These are phyloP conservation scores for Suhomyces prunicola DNA, from an alignment of 805 yeast genomes.

Conservation along the genomic window DNA sequence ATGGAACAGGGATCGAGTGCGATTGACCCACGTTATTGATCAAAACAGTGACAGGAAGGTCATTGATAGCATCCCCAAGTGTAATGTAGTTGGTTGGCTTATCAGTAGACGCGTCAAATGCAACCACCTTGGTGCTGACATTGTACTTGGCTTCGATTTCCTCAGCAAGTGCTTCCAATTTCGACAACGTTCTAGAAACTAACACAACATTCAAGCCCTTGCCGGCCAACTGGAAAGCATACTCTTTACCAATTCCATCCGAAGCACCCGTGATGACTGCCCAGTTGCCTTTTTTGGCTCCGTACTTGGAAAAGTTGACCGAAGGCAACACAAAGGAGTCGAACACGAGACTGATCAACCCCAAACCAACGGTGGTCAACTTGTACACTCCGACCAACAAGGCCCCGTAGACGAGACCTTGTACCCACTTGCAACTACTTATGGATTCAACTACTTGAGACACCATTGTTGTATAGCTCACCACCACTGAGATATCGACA, in stretches of 20 bases:
- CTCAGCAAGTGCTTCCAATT: constrained; percentile 61
- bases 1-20: constrained; percentile 93
- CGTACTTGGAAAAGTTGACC: constrained; percentile 61
- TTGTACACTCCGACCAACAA: constrained; percentile 64
- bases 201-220: constrained; percentile 81
- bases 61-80: constrained; percentile 45
- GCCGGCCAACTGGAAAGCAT: constrained; percentile 77
- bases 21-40: constrained; percentile 94
- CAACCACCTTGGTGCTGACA: constrained; percentile 63
- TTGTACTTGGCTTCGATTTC: constrained; percentile 58
- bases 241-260: constrained; percentile 96
- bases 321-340: constrained; percentile 67
- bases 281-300: constrained; percentile 73
- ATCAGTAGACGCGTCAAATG: constrained; percentile 77
- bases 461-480: background rate
- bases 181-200: constrained; percentile 79
- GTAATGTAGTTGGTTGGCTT: constrained; percentile 51
- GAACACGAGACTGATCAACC: constrained; percentile 50
- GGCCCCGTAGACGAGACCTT: constrained; percentile 25
- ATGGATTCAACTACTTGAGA: background rate
- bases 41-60: constrained; percentile 66
- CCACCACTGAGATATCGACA: background rate
- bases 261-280: constrained; percentile 98
- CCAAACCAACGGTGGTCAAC: constrained; percentile 48
- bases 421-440: constrained; percentile 13